Percentiles rank a stretch among this genome's conserved stretches.
phyloP scores from a whole-genome alignment of 78 protist genomes.

The Bigelowiella natans region DNA sequence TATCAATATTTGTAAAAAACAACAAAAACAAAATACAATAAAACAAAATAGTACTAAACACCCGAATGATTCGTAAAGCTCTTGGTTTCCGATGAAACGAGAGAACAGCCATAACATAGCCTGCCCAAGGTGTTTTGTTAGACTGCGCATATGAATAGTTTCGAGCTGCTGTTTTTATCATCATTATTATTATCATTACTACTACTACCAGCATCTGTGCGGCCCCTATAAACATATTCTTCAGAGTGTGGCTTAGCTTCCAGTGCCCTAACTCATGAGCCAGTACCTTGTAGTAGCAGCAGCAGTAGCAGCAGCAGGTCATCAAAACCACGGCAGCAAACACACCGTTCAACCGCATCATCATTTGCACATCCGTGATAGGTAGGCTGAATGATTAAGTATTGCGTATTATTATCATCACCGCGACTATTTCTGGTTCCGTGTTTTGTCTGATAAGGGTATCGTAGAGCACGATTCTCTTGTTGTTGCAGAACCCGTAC shows the following conservation, averaged over 20 bases:
- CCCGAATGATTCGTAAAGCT: not conserved
- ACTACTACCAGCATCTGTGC: not conserved
- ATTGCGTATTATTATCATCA: too few relatives aligned
- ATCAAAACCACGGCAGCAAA: too few relatives aligned
- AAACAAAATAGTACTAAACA: too few relatives aligned
- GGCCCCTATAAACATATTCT: not conserved
- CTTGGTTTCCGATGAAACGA: not conserved
- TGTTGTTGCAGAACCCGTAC: slow-evolving; percentile 6
- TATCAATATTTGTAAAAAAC: not conserved
- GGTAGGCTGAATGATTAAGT: too few relatives aligned
- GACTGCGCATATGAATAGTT: too few relatives aligned
- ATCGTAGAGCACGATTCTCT: not conserved
- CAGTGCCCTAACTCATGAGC: slow-evolving; percentile 15
- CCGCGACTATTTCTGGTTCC: not conserved
- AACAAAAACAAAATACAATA: not conserved
- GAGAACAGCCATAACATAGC: not conserved
- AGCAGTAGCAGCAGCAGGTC: too few relatives aligned
- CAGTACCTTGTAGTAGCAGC: not conserved
- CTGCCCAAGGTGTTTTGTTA: too few relatives aligned
- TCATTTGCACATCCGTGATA: too few relatives aligned
- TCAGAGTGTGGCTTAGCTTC: slow-evolving; percentile 1
- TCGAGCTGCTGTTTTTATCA: too few relatives aligned
- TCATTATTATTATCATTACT: too few relatives aligned
- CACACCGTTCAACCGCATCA: too few relatives aligned
- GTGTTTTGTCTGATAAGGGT: slow-evolving; percentile 7